Evolutionary conservation across 305 asterid species (phyloP).

Genomic region (Fraxinus albicans): DNA sequence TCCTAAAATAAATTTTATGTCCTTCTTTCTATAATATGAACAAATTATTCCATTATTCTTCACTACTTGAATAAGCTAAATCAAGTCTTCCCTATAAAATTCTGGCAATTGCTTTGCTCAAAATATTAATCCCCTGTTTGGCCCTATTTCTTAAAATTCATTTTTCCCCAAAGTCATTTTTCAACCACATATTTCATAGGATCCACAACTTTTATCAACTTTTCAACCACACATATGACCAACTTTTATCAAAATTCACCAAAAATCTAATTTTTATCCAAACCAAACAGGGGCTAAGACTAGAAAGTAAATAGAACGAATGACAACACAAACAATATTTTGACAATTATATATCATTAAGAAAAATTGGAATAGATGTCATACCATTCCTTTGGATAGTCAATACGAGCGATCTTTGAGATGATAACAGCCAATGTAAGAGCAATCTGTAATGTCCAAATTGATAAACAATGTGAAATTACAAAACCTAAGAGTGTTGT

Average conservation of each 20-base stretch:
- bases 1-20: neutral
- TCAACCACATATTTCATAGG: neutral
- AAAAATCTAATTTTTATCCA: neutral
- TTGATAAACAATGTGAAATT: slow-evolving; percentile 9
- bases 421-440: slow-evolving; percentile 82
- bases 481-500: neutral
- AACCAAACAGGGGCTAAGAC: neutral
- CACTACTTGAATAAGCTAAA: neutral
- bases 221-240: neutral
- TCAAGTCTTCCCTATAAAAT: neutral
- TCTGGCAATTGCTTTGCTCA: neutral
- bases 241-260: neutral
- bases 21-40: neutral
- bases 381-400: slow-evolving; percentile 97
- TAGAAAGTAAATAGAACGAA: neutral
- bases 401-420: slow-evolving; percentile 94
- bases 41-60: neutral
- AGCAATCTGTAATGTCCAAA: slow-evolving; percentile 69
- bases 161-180: neutral
- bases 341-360: slow-evolving; percentile 2
- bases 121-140: neutral
- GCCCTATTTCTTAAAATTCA: neutral
- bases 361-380: slow-evolving; percentile 22
- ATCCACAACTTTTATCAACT: neutral
- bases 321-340: neutral